These are phyloP conservation scores for Tritrichomonas musculus DNA, from an alignment of 208 protist genomes.

Conservation along the genomic window DNA sequence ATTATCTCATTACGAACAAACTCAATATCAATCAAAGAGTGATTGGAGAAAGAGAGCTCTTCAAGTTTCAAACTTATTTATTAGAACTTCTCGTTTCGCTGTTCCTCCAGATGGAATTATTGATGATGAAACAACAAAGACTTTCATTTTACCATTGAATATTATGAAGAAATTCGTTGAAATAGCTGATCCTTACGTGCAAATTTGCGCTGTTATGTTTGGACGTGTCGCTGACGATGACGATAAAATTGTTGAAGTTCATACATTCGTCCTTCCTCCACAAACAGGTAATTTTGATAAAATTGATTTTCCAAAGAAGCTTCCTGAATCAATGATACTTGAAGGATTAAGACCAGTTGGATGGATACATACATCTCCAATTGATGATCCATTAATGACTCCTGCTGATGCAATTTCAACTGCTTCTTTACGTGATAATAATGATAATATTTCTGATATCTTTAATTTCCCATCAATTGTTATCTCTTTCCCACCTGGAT, in stretches of 20 bases:
- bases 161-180: slow-evolving; percentile 80
- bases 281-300: slow-evolving; percentile 72
- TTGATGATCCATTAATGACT: slow-evolving; percentile 68
- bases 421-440: slow-evolving; percentile 52
- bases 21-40: slow-evolving; percentile 68
- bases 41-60: slow-evolving; percentile 86
- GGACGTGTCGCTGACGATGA: slow-evolving; percentile 75
- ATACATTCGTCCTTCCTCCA: slow-evolving; percentile 78
- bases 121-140: slow-evolving; percentile 55
- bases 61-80: slow-evolving; percentile 73
- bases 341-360: slow-evolving; percentile 76
- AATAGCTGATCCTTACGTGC: slow-evolving; percentile 77
- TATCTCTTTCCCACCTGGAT: slow-evolving; percentile 74
- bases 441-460: background rate
- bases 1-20: slow-evolving; percentile 72
- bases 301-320: slow-evolving; percentile 60
- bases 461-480: slow-evolving; percentile 25
- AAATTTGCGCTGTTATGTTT: slow-evolving; percentile 78
- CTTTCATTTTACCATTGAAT: slow-evolving; percentile 86
- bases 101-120: slow-evolving; percentile 70
- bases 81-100: slow-evolving; percentile 84
- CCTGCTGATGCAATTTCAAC: slow-evolving; percentile 69
- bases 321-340: slow-evolving; percentile 72
- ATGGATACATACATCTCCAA: slow-evolving; percentile 86
- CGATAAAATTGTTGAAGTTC: slow-evolving; percentile 77